A percentile compares a stretch with the other conserved stretches of the same genome.
These are phyloP conservation scores for Populus hybrid DNA, from an alignment of 441 rosid species.

Conservation along the genomic window DNA sequence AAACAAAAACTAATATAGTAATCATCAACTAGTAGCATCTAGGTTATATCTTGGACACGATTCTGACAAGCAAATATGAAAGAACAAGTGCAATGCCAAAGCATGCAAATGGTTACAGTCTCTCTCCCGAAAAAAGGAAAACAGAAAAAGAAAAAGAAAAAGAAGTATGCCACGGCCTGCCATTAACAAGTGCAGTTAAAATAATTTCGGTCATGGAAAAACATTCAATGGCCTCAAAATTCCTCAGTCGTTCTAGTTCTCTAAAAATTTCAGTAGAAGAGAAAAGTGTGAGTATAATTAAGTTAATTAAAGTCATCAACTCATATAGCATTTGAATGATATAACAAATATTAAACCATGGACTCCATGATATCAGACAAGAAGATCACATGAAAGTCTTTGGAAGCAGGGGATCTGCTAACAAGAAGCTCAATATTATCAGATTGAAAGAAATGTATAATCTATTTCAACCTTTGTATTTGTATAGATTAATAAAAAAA, in stretches of 20 bases:
- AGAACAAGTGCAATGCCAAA: background rate
- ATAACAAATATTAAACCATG: background rate
- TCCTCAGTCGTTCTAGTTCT: background rate
- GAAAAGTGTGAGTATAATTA: no score
- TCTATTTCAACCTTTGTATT: background rate
- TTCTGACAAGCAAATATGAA: background rate
- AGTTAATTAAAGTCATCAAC: background rate
- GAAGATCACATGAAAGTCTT: background rate
- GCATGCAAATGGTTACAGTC: background rate
- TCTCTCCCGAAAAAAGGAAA: background rate
- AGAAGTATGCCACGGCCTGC: background rate
- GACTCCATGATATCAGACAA: background rate
- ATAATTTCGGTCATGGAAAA: background rate
- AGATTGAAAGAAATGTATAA: background rate
- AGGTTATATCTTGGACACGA: background rate
- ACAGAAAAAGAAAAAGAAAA: no score
- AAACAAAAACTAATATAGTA: background rate
- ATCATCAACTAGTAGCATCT: background rate
- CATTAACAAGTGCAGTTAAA: background rate
- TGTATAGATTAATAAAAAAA: background rate
- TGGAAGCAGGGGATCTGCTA: background rate
- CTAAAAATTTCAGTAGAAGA: background rate
- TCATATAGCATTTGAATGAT: background rate
- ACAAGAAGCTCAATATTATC: background rate
- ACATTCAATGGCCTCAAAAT: background rate